These are phyloP conservation scores for Tanacetum coccineum DNA, from an alignment of 129 eudicot genomes.

Conservation along the genomic window DNA sequence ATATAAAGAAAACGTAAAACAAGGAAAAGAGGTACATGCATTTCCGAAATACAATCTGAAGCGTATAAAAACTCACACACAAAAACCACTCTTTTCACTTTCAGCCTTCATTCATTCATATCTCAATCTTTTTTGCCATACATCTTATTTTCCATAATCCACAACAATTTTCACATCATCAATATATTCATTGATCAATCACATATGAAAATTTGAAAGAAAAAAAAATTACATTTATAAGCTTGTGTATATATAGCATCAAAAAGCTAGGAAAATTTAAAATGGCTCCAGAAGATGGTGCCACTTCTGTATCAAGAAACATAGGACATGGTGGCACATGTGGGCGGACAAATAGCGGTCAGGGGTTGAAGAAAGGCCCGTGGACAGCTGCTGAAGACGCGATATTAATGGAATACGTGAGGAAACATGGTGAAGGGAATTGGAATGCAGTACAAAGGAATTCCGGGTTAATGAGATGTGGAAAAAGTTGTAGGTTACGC, in stretches of 20 bases:
- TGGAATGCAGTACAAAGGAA: constrained; percentile 91
- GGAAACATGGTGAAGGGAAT: constrained; percentile 85
- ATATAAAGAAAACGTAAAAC: constrained; percentile 21
- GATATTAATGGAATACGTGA: constrained; percentile 69
- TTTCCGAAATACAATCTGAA: constrained; percentile 42
- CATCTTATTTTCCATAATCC: background rate
- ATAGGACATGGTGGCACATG: constrained; percentile 19
- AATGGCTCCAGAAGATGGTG: constrained; percentile 39
- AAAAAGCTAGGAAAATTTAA: background rate
- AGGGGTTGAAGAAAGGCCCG: constrained; percentile 73
- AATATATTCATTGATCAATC: background rate
- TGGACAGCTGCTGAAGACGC: constrained; percentile 86
- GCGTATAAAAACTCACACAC: constrained; percentile 38
- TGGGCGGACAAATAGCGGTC: constrained; percentile 13
- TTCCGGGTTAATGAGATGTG: constrained; percentile 73
- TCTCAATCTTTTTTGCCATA: constrained; percentile 4
- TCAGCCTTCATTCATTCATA: constrained; percentile 31
- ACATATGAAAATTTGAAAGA: constrained; percentile 2
- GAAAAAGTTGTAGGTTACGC: constrained; percentile 85
- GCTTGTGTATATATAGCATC: background rate
- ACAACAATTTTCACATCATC: background rate
- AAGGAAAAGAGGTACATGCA: constrained; percentile 28
- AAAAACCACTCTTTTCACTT: constrained; percentile 34
- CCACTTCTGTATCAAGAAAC: constrained; percentile 21
- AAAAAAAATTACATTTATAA: background rate